Conservation (phyloP, 768 basidiomycete genomes). For the Trametes cubensis region DNA sequence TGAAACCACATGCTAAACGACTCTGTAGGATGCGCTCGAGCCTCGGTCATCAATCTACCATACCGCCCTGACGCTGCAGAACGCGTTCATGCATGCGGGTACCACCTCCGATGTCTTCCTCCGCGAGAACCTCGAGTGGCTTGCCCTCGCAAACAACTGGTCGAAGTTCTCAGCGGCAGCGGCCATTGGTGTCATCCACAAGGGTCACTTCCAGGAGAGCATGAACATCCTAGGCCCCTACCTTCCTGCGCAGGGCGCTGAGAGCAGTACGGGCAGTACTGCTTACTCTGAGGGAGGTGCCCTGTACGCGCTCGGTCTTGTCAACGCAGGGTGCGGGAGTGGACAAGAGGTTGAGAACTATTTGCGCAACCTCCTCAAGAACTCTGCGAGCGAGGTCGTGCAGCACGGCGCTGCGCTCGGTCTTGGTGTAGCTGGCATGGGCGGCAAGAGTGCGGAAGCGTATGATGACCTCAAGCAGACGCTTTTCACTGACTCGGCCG, state of each 20-base stretch:
- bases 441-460: slow-evolving; percentile 82
- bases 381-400: slow-evolving; percentile 80
- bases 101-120: slow-evolving; percentile 94
- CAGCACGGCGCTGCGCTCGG: slow-evolving; percentile 98
- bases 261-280: slow-evolving; percentile 75
- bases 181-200: slow-evolving; percentile 95
- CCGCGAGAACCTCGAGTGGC: slow-evolving; percentile 96
- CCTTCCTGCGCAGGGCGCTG: slow-evolving; percentile 77
- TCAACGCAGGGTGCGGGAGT: slow-evolving; percentile 89
- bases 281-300: slow-evolving; percentile 95
- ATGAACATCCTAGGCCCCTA: slow-evolving; percentile 93
- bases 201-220: slow-evolving; percentile 93
- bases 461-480: slow-evolving; percentile 91
- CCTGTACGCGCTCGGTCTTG: slow-evolving; percentile 92
- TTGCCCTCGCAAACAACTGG: slow-evolving; percentile 95
- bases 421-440: slow-evolving; percentile 95
- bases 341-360: slow-evolving; percentile 69
- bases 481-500: slow-evolving; percentile 90
- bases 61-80: slow-evolving; percentile 93
- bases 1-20: background rate
- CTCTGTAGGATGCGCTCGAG: slow-evolving; percentile 78
- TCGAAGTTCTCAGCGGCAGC: slow-evolving; percentile 98
- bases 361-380: slow-evolving; percentile 77
- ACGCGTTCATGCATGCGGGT: slow-evolving; percentile 98
- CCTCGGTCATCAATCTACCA: slow-evolving; percentile 97